A percentile compares a stretch with the other conserved stretches of the same genome.
Conservation (phyloP, 352 stramenopile species). For the Aphanomyces astaci region DNA sequence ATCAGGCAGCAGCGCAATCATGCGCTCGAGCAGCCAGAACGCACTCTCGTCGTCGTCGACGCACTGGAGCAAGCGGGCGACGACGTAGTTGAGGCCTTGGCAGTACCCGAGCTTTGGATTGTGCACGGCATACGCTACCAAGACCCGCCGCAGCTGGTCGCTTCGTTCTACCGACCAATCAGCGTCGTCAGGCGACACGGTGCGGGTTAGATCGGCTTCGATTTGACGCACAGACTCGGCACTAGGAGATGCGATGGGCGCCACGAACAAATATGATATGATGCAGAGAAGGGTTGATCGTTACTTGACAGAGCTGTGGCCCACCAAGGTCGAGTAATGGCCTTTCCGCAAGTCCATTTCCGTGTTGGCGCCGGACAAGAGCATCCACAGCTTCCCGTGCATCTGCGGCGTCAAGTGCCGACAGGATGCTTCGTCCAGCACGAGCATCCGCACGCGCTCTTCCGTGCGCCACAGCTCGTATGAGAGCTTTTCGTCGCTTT, state of each 20-base stretch:
- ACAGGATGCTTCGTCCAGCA: slow-evolving; percentile 51
- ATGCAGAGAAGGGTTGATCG: no score
- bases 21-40: slow-evolving; percentile 77
- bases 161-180: slow-evolving; percentile 61
- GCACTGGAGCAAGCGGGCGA: slow-evolving; percentile 56
- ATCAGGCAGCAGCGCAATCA: slow-evolving; percentile 68
- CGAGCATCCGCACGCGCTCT: slow-evolving; percentile 64
- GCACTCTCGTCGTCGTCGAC: slow-evolving; percentile 57
- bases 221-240: slow-evolving; percentile 75
- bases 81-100: slow-evolving; percentile 85
- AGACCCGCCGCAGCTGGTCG: slow-evolving; percentile 60
- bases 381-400: slow-evolving; percentile 75
- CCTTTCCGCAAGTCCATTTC: slow-evolving; percentile 58
- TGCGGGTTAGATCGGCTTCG: slow-evolving; percentile 75
- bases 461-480: slow-evolving; percentile 76
- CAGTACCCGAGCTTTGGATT: slow-evolving; percentile 81
- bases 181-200: slow-evolving; percentile 55
- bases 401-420: slow-evolving; percentile 50
- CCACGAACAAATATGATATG: slow-evolving; percentile 4
- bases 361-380: slow-evolving; percentile 55
- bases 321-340: slow-evolving; percentile 44
- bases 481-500: slow-evolving; percentile 37
- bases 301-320: slow-evolving; percentile 38
- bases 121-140: slow-evolving; percentile 78
- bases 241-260: slow-evolving; percentile 10